phyloP scores from a whole-genome alignment of 176 grass and related monocot species.

The Triticum monococcum region DNA sequence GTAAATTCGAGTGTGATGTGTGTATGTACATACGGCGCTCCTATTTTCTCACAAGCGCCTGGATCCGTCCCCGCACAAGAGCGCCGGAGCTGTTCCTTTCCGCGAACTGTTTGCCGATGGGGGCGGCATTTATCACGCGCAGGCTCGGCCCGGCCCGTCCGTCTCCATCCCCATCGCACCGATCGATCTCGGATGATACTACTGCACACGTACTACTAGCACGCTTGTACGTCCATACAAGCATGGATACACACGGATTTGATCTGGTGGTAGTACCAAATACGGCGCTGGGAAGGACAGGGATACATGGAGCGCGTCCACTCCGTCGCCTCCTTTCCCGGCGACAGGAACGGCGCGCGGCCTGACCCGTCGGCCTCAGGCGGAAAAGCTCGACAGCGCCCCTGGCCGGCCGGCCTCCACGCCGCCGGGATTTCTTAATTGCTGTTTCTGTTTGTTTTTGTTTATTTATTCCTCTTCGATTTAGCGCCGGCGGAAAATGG shows the following conservation, averaged over 20 bases:
- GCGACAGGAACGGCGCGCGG: not conserved
- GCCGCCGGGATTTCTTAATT: too few species aligned
- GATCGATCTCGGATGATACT: not conserved
- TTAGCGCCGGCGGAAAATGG: not conserved
- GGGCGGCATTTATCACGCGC: not conserved
- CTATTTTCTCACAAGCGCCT: too few species aligned
- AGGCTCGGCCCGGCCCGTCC: not conserved
- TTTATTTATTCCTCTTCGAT: not conserved
- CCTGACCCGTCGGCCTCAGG: not conserved
- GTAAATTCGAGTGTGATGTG: not conserved
- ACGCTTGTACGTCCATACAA: too few species aligned
- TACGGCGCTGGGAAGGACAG: not conserved
- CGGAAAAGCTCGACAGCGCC: not conserved
- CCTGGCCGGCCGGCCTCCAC: not conserved
- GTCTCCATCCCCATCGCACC: not conserved
- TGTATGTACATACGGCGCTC: too few species aligned
- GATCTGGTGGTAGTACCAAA: not conserved
- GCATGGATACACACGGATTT: too few species aligned
- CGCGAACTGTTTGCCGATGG: not conserved
- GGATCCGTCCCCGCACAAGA: not conserved
- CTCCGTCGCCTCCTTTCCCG: not conserved
- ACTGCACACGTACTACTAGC: not conserved
- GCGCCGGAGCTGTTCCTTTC: constrained; percentile 23
- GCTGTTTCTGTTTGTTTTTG: too few species aligned
- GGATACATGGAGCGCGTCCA: too few species aligned